Evolutionary conservation across 306 rosid genomes (phyloP), one percentile per base, ranked within the genome.

Genomic region (Pueraria montana): DNA sequence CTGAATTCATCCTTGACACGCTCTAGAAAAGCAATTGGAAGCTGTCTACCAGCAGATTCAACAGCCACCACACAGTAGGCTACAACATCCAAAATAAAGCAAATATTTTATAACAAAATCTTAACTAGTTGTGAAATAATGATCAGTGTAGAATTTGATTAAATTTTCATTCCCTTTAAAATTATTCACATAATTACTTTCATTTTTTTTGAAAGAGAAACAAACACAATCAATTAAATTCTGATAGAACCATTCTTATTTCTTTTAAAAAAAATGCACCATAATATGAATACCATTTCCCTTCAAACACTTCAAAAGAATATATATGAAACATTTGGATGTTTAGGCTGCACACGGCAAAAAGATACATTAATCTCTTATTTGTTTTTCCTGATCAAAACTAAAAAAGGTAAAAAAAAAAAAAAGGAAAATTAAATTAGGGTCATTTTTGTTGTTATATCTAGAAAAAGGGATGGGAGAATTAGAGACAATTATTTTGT

Each of bases 21-120:
- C 72, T 95, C 97, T 17, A 95, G 86, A 77, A 86, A 93, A 8
- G 95, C 97, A 86, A 95, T 93, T 23, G 98, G 97, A 88, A 88
- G 58, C 64, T 95, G 98, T 87, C 98, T 89, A 58, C 98, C 98
- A 21, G 91, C 97, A 79, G 98, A 84, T 85, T 95, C 97, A 58
- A 85, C 72, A 2, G 97, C 98, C 32, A 91, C 98, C 45, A 93
- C 97, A 83, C 98, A 95, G 43, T 89, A 95, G 30, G 98, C 98
- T 95, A 87, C 80, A 85, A 74, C 50, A 83, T 79, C 72, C 79
- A 82, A 50, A 65, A 77, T 17, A 34, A 79, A 48, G 2, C 34
- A 75, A 76, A 62, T 68, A 53, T 17, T 13, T 81, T 62, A 79
- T 70, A 58, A 50, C 50, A 23, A 82, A 65, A 21, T 43, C 45